A percentile compares a stretch with the other conserved stretches of the same genome.
These are phyloP conservation scores for Penicillium italicum DNA, from an alignment of 2,329 filamentous ascomycete genomes.

Conservation along the genomic window DNA sequence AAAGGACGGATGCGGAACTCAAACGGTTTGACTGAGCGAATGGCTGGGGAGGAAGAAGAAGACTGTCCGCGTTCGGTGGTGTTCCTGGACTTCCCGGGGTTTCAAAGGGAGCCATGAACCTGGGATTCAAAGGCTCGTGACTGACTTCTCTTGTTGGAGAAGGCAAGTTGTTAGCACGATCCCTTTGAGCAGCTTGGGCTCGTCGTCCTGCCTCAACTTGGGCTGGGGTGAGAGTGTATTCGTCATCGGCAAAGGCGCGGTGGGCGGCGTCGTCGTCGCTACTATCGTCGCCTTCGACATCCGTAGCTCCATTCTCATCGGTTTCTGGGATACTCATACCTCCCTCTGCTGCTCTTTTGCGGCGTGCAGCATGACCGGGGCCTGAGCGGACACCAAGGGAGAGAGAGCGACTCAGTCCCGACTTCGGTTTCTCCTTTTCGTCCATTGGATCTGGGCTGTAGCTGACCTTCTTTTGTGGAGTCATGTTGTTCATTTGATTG, in stretches of 20 bases:
- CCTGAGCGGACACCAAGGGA: constrained; percentile 45
- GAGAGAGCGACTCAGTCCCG: constrained; percentile 38
- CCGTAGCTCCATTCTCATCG: constrained; percentile 13
- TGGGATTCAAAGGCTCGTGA: constrained; percentile 23
- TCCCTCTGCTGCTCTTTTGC: constrained; percentile 9
- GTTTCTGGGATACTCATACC: constrained; percentile 20
- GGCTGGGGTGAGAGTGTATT: constrained; percentile 40
- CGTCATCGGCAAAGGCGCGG: constrained; percentile 37
- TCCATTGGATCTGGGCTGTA: constrained; percentile 38
- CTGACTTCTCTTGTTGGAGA: constrained; percentile 16
- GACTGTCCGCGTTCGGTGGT: constrained; percentile 30
- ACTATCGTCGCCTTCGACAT: constrained; percentile 32
- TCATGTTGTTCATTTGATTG: constrained; percentile 33
- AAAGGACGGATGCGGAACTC: constrained; percentile 50
- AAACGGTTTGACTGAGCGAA: constrained; percentile 32
- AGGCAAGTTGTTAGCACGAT: constrained; percentile 2
- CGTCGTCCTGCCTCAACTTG: constrained; percentile 38
- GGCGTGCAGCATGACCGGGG: constrained; percentile 40
- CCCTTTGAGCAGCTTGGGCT: constrained; percentile 22
- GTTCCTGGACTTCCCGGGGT: constrained; percentile 28
- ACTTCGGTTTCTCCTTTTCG: constrained; percentile 31
- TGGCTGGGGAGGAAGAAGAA: constrained; percentile 30
- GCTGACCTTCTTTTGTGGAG: constrained; percentile 35
- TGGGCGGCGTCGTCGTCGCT: constrained; percentile 36
- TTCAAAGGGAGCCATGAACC: constrained; percentile 19